Conservation (phyloP, 192 early-diverging fungal species). For the Rhizophlyctis rosea region DNA sequence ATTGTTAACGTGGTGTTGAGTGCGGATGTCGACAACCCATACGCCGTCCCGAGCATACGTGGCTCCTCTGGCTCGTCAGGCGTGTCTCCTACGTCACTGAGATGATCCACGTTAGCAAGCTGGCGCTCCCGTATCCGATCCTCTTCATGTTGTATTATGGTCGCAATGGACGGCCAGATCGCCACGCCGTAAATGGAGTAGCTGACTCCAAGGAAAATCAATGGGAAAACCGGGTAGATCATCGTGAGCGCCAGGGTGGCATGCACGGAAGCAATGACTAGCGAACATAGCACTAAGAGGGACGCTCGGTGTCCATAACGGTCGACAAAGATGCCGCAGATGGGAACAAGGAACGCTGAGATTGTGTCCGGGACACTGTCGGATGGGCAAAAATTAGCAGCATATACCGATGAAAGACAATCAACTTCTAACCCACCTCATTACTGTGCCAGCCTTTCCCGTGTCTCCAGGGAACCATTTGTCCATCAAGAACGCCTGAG, state of each 20-base stretch:
- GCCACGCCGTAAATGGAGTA: constrained; percentile 63
- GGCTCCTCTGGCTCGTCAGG: constrained; percentile 17
- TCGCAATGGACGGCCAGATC: constrained; percentile 62
- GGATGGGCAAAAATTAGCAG: constrained; percentile 1
- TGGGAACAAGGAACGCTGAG: constrained; percentile 57
- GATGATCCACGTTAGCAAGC: background rate
- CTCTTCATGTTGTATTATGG: constrained; percentile 52
- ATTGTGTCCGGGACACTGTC: constrained; percentile 59
- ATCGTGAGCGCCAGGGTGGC: constrained; percentile 48
- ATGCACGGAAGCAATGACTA: constrained; percentile 54
- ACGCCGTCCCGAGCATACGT: constrained; percentile 47
- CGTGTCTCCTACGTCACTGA: background rate
- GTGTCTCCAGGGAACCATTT: constrained; percentile 57
- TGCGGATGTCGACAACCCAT: constrained; percentile 43
- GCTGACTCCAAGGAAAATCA: constrained; percentile 55
- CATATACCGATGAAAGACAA: background rate
- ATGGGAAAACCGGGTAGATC: constrained; percentile 48
- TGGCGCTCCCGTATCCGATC: constrained; percentile 11
- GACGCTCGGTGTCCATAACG: constrained; percentile 49
- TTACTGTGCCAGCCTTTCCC: constrained; percentile 47
- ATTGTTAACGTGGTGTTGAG: constrained; percentile 49
- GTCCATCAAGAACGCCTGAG: constrained; percentile 52
- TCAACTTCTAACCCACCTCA: constrained; percentile 33
- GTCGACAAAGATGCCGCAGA: constrained; percentile 57
- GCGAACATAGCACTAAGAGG: constrained; percentile 51